Evolutionary conservation across 2,329 filamentous ascomycete species (phyloP).

Genomic region (Grosmannia huntii): DNA sequence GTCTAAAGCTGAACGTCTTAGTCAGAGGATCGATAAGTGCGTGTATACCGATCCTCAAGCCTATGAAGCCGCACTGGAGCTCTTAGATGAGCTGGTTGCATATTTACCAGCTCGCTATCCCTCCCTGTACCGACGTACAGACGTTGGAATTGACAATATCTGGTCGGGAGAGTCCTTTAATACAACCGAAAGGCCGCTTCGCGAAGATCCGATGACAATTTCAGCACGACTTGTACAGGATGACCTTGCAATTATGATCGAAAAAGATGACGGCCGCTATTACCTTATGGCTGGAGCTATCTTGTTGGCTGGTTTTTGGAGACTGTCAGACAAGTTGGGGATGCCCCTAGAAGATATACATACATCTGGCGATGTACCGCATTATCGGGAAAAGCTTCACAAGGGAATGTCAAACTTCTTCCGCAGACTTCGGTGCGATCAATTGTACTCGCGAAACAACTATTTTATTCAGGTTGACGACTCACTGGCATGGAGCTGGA

Average conservation of each 20-base stretch:
- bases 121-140: constrained; percentile 49
- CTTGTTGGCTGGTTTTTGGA: constrained; percentile 72
- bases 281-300: constrained; percentile 67
- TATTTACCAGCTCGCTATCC: constrained; percentile 71
- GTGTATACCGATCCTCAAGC: constrained; percentile 57
- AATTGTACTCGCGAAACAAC: constrained; percentile 55
- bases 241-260: constrained; percentile 74
- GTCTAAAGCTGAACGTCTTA: constrained; percentile 56
- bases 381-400: constrained; percentile 58
- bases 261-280: constrained; percentile 63
- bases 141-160: constrained; percentile 55
- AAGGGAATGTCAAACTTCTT: constrained; percentile 77
- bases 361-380: constrained; percentile 62
- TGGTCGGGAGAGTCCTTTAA: constrained; percentile 62
- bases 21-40: constrained; percentile 53
- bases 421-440: constrained; percentile 53
- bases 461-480: constrained; percentile 87
- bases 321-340: constrained; percentile 65
- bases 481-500: constrained; percentile 58
- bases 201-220: constrained; percentile 68
- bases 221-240: constrained; percentile 64
- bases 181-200: constrained; percentile 47
- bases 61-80: constrained; percentile 58
- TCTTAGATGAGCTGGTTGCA: constrained; percentile 57
- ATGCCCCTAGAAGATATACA: constrained; percentile 74